Evolutionary conservation across 352 stramenopile genomes (phyloP), one percentile per base, ranked within the genome.

Genomic region (Pythium rishiriense): DNA sequence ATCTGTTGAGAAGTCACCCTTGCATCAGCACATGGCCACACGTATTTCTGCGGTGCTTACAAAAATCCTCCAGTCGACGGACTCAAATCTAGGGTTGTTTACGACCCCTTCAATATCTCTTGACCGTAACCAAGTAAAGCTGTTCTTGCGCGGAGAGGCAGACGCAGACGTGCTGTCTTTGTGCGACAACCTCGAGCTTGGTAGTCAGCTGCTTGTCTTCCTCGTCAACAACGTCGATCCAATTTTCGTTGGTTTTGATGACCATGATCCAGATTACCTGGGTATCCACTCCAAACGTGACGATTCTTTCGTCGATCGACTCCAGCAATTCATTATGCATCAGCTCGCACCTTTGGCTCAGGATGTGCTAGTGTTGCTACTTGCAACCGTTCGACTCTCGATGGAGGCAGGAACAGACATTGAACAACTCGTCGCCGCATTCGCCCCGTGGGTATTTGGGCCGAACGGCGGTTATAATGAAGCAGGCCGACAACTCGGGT

Each of bases 401-500:
- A 21, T 69, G 3, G 62, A 69, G n/a, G 62, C 54, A 0, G 62
- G 62, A 6, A 59, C 62, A 1, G 52, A 62, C 12, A 1, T 41
- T 1, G n/a, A 31, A 4, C 21, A 29, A 0, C 48, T 65, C n/a
- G 19, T 45, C 25, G 6, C 35, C 4, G 21, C 24, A 39, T 28
- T 45, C 1, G 26, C 26, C 26, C 39, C 48, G 26, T 65, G 35
- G 26, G n/a, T 65, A 2, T 50, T 65, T 10, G 6, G 7, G 3
- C 21, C 12, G 4, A 17, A 1, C 37, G 39, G 22, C 11, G 37
- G 43, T 21, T 11, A 39, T 7, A 1, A 7, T 28, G n/a, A n/a
- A 22, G 9, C 28, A 43, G 11, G 28, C 45, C 28, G n/a, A 42
- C n/a, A 14, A 39, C 33, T 3, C 17, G 17, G 31, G 8, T n/a